Base-by-base conservation (phyloP, 805 yeast genomes). In the Zygosaccharomyces siamensis region DNA sequence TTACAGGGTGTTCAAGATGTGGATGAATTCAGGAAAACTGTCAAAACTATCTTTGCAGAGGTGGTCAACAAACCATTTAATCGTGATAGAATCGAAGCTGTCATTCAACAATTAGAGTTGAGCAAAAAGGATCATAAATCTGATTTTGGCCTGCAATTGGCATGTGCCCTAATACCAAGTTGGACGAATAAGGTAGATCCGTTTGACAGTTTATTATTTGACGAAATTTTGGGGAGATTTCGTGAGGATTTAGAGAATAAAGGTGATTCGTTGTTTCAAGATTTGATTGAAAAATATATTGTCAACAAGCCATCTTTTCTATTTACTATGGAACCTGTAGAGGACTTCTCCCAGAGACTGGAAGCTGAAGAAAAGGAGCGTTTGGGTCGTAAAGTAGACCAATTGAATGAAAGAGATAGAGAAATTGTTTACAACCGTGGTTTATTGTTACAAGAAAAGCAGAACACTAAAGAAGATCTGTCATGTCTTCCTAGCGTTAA, bases 151-250 rank as follows among this genome's bases (percentile, higher is more conserved):
- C 71, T 93, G 72, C 81, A 81, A 32, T 64, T 92, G 41, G 72
- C 92, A 30, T 80, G 80, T 62, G 76, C 88, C 1, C 54, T 93
- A 7, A 77, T 87, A n/a, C 87, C 96, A 7, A 81, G 88, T 7
- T 89, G 97, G 87, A 83, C 86, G 45, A 89, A 89, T 63, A 80
- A 79, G 20, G 77, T 79, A n/a, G 87, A 88, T 66, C 95, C 95
- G 1, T 72, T 92, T 55, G 76, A 80, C 10, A 58, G 77, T 3
- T 68, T 93, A 43, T 81, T 81, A 47, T 85, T 87, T 68, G 85
- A 86, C 55, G 73, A 72, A 8, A 72, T 79, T 20, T 69, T 92
- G 33, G 55, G 61, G 3, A 70, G 72, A 51, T 89, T 93, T 72
- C 81, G 81, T 58, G 63, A 66, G 4, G 89, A 87, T 23, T 81